Evolutionary conservation across 2,329 filamentous ascomycete genomes (phyloP).

Genomic region (Neocatenulostroma microsporum): DNA sequence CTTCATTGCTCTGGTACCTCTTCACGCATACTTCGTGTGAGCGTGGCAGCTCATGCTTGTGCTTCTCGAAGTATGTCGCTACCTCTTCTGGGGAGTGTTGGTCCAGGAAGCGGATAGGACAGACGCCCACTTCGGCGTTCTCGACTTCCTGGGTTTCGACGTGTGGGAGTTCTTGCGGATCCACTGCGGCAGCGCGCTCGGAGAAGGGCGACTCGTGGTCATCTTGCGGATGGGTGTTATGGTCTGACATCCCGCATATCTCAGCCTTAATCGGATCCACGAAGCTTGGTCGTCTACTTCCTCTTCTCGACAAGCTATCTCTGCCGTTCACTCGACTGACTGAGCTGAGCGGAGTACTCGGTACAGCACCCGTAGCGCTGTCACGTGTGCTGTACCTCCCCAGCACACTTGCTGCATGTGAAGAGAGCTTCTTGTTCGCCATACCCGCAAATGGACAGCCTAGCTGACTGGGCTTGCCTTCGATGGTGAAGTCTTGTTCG

Average conservation of each 20-base stretch:
- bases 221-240: slow-evolving; percentile 7
- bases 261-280: slow-evolving; percentile 31
- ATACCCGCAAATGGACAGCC: slow-evolving; percentile 69
- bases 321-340: slow-evolving; percentile 32
- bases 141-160: slow-evolving; percentile 13
- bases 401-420: slow-evolving; percentile 33
- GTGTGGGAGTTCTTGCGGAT: not conserved
- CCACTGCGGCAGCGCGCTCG: not conserved
- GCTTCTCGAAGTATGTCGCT: slow-evolving; percentile 84
- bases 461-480: slow-evolving; percentile 70
- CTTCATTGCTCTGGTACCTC: slow-evolving; percentile 78
- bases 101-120: slow-evolving; percentile 86
- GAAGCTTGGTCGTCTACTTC: slow-evolving; percentile 24
- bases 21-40: slow-evolving; percentile 90
- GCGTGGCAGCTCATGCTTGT: slow-evolving; percentile 89
- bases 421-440: slow-evolving; percentile 33
- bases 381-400: slow-evolving; percentile 28
- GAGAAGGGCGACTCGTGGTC: slow-evolving; percentile 1
- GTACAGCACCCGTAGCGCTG: slow-evolving; percentile 3
- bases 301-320: slow-evolving; percentile 33
- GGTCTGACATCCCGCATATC: slow-evolving; percentile 28
- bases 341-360: slow-evolving; percentile 22
- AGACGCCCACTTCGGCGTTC: slow-evolving; percentile 50
- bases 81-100: slow-evolving; percentile 90
- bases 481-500: slow-evolving; percentile 85